phyloP scores from a whole-genome alignment of 148 eudicot genomes.

The Chenopodium berlandieri region DNA sequence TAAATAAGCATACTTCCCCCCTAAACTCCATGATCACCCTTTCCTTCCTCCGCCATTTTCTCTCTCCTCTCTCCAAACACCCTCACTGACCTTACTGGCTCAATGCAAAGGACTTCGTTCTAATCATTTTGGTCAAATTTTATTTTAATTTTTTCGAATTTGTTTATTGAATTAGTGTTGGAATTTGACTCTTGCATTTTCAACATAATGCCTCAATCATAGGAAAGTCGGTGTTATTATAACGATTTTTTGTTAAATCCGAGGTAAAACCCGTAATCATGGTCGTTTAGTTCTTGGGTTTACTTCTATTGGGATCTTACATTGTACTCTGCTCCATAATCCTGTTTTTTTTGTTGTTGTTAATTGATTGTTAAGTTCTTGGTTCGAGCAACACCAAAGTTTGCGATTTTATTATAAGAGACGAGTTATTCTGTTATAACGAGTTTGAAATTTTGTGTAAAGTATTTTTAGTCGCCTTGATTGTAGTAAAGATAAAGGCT shows the following conservation, averaged over 20 bases:
- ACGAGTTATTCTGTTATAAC: too few relatives aligned
- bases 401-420: not conserved
- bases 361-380: not conserved
- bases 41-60: slow-evolving; percentile 48
- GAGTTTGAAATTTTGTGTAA: too few relatives aligned
- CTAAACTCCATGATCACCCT: slow-evolving; percentile 23
- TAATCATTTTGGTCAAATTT: not conserved
- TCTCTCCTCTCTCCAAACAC: slow-evolving; percentile 15
- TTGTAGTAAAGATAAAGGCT: slow-evolving; percentile 24
- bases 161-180: slow-evolving; percentile 13
- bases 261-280: slow-evolving; percentile 36
- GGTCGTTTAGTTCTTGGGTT: slow-evolving; percentile 26
- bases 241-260: slow-evolving; percentile 20
- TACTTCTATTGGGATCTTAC: slow-evolving; percentile 22
- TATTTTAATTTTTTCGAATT: too few relatives aligned
- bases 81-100: slow-evolving; percentile 17
- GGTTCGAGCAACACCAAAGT: not conserved
- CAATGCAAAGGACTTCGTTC: slow-evolving; percentile 39
- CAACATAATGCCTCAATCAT: slow-evolving; percentile 43
- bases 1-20: slow-evolving; percentile 23
- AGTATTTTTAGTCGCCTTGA: slow-evolving; percentile 4
- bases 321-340: not conserved
- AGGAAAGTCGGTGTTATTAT: slow-evolving; percentile 68
- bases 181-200: slow-evolving; percentile 12
- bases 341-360: not conserved